Percentiles rank a stretch among this genome's conserved stretches.
phyloP scores from a whole-genome alignment of 371 early-diverging fungal genomes.

The Syncephalastrum contaminatum region DNA sequence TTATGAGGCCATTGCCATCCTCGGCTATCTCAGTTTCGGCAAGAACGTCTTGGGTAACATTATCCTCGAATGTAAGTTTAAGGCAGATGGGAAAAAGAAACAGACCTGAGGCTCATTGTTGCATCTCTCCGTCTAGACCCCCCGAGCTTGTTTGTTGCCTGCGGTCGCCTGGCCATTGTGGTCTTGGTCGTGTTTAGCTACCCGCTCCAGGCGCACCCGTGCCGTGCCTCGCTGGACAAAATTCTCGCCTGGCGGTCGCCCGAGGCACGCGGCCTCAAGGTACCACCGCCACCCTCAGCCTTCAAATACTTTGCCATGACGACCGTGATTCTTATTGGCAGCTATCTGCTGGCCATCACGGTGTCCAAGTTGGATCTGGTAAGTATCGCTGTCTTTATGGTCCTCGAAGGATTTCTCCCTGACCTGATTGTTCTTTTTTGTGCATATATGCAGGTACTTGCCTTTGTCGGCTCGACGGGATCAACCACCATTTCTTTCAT shows the following conservation, averaged over 20 bases:
- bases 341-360: slow-evolving; percentile 74
- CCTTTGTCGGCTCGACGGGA: slow-evolving; percentile 98
- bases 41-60: slow-evolving; percentile 85
- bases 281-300: slow-evolving; percentile 30
- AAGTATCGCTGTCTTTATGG: slow-evolving; percentile 17
- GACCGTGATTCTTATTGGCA: slow-evolving; percentile 60
- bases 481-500: slow-evolving; percentile 98
- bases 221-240: slow-evolving; percentile 91
- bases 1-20: slow-evolving; percentile 89
- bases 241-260: slow-evolving; percentile 49
- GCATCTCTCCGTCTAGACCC: slow-evolving; percentile 50
- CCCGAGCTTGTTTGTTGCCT: slow-evolving; percentile 69
- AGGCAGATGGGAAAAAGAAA: not conserved
- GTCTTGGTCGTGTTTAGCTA: slow-evolving; percentile 93
- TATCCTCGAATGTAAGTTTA: slow-evolving; percentile 75
- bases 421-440: not conserved
- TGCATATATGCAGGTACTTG: slow-evolving; percentile 57
- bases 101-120: not conserved
- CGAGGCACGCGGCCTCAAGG: slow-evolving; percentile 27
- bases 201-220: slow-evolving; percentile 98
- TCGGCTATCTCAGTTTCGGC: slow-evolving; percentile 97
- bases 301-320: slow-evolving; percentile 73
- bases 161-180: slow-evolving; percentile 89
- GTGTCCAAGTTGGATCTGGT: slow-evolving; percentile 79
- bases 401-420: slow-evolving; percentile 20